These are phyloP conservation scores for Fusarium hainanense DNA, from an alignment of 2,329 filamentous ascomycete genomes.

Conservation along the genomic window DNA sequence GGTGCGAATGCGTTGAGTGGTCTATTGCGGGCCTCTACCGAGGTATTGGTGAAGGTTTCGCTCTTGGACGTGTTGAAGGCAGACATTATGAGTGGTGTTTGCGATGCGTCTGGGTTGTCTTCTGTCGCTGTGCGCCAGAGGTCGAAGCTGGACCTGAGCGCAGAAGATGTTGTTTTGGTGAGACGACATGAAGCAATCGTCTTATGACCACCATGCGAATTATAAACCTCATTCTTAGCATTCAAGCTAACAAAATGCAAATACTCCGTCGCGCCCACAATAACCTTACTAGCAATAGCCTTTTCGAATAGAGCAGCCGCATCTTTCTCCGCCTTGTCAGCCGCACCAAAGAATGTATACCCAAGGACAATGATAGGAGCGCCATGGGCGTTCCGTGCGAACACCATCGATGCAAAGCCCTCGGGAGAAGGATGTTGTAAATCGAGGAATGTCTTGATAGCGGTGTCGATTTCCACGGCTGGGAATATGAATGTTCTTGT, in stretches of 20 bases:
- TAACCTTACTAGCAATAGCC: slow-evolving; percentile 27
- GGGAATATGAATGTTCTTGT: slow-evolving; percentile 47
- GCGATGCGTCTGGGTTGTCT: slow-evolving; percentile 27
- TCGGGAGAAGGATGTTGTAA: slow-evolving; percentile 29
- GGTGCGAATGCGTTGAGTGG: slow-evolving; percentile 18
- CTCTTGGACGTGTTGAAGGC: slow-evolving; percentile 30
- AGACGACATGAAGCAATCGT: slow-evolving; percentile 42
- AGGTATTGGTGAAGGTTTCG: slow-evolving; percentile 4
- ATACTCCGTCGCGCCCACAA: slow-evolving; percentile 40
- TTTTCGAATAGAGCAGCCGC: slow-evolving; percentile 31
- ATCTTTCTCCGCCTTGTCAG: slow-evolving; percentile 40
- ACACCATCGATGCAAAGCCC: slow-evolving; percentile 40
- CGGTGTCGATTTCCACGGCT: slow-evolving; percentile 32
- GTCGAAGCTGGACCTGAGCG: slow-evolving; percentile 39
- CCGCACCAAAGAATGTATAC: slow-evolving; percentile 42
- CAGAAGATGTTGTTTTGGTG: slow-evolving; percentile 6
- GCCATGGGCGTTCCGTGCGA: slow-evolving; percentile 47
- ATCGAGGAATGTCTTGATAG: slow-evolving; percentile 36
- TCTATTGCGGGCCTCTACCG: slow-evolving; percentile 41
- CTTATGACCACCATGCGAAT: slow-evolving; percentile 49
- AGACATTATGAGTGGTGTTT: slow-evolving; percentile 29
- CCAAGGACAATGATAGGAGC: slow-evolving; percentile 46
- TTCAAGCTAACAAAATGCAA: slow-evolving; percentile 41
- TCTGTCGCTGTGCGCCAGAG: slow-evolving; percentile 42
- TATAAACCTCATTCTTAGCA: slow-evolving; percentile 34